These are phyloP conservation scores for Boehmeria nivea DNA, from an alignment of 306 rosid species.

Conservation along the genomic window DNA sequence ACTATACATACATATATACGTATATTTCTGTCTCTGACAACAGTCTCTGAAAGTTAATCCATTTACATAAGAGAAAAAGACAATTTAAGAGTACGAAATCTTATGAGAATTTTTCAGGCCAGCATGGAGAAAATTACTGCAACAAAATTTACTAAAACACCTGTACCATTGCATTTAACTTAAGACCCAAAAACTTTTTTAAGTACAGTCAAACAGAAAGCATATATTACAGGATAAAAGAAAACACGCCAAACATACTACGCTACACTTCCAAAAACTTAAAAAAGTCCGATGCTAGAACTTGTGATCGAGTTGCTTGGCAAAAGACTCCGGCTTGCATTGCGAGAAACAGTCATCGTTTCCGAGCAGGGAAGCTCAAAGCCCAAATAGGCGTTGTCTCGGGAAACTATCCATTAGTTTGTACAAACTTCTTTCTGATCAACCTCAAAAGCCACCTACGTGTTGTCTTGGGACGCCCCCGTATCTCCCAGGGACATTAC, in stretches of 20 bases:
- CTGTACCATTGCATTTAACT: conserved; percentile 5
- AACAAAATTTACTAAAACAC: not conserved
- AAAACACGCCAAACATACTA: not conserved
- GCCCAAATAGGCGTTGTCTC: not conserved
- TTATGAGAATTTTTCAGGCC: too few relatives aligned
- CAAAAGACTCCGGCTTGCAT: too few relatives aligned
- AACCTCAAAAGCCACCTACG: conserved; percentile 39
- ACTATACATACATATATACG: too few relatives aligned
- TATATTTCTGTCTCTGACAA: too few relatives aligned
- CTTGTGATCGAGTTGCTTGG: not conserved
- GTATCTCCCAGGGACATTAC: conserved; percentile 44
- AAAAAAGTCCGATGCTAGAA: not conserved
- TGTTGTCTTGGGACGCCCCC: conserved; percentile 39
- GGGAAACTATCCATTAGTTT: not conserved
- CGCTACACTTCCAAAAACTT: not conserved
- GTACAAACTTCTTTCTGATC: conserved; percentile 7
- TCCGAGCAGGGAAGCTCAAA: not conserved
- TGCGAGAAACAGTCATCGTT: not conserved
- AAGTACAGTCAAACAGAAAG: not conserved
- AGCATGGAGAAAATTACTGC: too few relatives aligned
- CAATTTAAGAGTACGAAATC: too few relatives aligned
- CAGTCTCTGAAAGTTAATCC: too few relatives aligned
- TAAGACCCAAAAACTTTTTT: not conserved
- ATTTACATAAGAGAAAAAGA: too few relatives aligned
- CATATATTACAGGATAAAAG: not conserved